These are phyloP conservation scores for Pseudogymnoascus sp. DNA, from an alignment of 2,329 filamentous ascomycete species.

Conservation along the genomic window DNA sequence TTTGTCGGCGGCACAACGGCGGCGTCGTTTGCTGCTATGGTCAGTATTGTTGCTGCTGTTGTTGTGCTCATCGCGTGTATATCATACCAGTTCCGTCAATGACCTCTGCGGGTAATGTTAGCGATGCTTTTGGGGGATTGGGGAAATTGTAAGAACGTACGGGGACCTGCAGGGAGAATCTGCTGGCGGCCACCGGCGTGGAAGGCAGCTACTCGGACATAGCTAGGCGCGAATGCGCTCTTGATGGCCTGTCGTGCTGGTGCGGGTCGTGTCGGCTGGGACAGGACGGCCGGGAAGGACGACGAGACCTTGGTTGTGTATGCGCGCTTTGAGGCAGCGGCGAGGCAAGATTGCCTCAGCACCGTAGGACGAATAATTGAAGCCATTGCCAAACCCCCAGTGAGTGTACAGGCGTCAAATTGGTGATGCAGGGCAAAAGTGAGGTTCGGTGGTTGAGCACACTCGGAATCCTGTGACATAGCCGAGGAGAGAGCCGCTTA, in stretches of 20 bases:
- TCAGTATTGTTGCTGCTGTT: conserved; percentile 1
- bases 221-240: conserved; percentile 32
- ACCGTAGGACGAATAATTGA: conserved; percentile 42
- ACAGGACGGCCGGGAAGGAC: conserved; percentile 25
- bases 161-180: conserved; percentile 77
- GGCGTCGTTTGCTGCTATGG: conserved; percentile 69
- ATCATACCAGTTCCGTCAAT: conserved; percentile 66
- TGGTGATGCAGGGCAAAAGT: conserved; percentile 3
- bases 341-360: conserved; percentile 37
- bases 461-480: conserved; percentile 6
- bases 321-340: conserved; percentile 34
- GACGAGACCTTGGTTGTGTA: conserved; percentile 33
- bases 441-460: conserved; percentile 2
- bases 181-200: conserved; percentile 69
- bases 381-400: conserved; percentile 34
- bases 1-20: conserved; percentile 62
- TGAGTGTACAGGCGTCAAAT: neutral
- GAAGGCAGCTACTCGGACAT: conserved; percentile 63
- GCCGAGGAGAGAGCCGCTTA: conserved; percentile 8
- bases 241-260: conserved; percentile 20
- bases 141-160: conserved; percentile 44
- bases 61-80: neutral
- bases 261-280: conserved; percentile 22
- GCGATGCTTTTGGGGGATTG: conserved; percentile 22
- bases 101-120: conserved; percentile 51